These are phyloP conservation scores for Fusarium sp. DNA, from an alignment of 2,329 filamentous ascomycete species.

Conservation along the genomic window DNA sequence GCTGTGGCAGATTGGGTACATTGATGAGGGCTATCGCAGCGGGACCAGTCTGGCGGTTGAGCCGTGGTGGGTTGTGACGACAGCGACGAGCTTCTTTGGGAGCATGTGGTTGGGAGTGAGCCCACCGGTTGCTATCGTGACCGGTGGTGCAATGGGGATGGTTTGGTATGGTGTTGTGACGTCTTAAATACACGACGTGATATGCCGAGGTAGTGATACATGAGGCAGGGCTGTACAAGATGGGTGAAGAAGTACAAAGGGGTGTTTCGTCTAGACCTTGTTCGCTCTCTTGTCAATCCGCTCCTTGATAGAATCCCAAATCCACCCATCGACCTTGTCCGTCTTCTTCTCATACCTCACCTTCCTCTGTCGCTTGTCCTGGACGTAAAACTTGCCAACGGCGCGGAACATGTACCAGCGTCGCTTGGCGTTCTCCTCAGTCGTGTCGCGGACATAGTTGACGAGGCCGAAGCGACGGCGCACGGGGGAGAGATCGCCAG, in stretches of 20 bases:
- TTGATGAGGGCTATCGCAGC: slow-evolving; percentile 58
- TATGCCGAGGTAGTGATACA: background rate
- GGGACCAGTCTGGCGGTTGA: slow-evolving; percentile 67
- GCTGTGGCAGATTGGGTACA: slow-evolving; percentile 70
- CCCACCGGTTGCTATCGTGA: slow-evolving; percentile 47
- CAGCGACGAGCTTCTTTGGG: slow-evolving; percentile 58
- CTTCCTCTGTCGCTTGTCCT: slow-evolving; percentile 40
- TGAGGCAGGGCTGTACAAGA: background rate
- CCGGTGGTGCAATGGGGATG: slow-evolving; percentile 49
- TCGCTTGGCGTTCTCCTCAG: slow-evolving; percentile 47
- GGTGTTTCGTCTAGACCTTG: slow-evolving; percentile 5
- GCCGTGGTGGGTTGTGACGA: slow-evolving; percentile 72
- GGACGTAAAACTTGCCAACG: slow-evolving; percentile 52
- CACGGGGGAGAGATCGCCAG: slow-evolving; percentile 49
- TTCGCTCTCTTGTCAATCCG: slow-evolving; percentile 43
- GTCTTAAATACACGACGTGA: background rate
- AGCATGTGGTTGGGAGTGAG: slow-evolving; percentile 46
- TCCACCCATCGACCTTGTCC: slow-evolving; percentile 51
- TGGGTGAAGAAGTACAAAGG: background rate
- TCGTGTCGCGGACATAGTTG: slow-evolving; percentile 53
- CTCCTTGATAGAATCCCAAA: slow-evolving; percentile 53
- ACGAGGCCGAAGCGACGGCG: slow-evolving; percentile 51
- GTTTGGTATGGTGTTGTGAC: slow-evolving; percentile 45
- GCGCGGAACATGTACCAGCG: slow-evolving; percentile 55
- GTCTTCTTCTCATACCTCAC: slow-evolving; percentile 42